Conservation (phyloP, 441 rosid species). For the Hura crepitans region DNA sequence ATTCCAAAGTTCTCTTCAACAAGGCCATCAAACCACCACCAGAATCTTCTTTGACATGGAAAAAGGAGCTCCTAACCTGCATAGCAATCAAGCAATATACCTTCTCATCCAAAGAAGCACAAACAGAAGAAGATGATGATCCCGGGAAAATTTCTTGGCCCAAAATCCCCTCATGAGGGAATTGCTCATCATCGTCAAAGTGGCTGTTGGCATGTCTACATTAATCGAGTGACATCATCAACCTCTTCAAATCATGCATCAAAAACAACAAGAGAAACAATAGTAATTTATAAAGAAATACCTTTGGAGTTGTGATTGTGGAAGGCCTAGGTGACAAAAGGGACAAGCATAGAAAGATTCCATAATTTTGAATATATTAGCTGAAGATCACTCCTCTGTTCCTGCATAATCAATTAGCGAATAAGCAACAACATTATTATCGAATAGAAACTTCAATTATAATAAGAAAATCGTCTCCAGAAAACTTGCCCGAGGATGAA, state of each 20-base stretch:
- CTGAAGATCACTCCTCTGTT: not conserved
- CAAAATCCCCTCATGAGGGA: conserved; percentile 33
- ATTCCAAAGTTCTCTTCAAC: conserved; percentile 46
- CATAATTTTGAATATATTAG: not conserved
- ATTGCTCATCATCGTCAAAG: conserved; percentile 41
- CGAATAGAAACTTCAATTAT: not conserved
- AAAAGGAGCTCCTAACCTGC: conserved; percentile 42
- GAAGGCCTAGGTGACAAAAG: conserved; percentile 45
- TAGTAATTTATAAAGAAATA: conserved; percentile 11
- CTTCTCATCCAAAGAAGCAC: conserved; percentile 17
- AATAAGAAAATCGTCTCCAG: not conserved
- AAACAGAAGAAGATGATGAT: conserved; percentile 9
- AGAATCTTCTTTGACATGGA: conserved; percentile 31
- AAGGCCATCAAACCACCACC: conserved; percentile 51
- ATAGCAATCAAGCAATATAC: conserved; percentile 36
- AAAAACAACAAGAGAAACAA: not conserved
- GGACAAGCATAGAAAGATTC: conserved; percentile 18
- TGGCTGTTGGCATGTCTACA: conserved; percentile 72
- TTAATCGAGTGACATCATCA: not conserved
- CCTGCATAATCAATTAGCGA: not conserved
- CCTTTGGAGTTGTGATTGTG: conserved; percentile 48
- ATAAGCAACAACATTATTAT: too few species aligned
- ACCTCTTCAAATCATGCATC: not conserved
- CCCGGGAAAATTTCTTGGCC: conserved; percentile 39
- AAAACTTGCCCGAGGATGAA: not conserved